Base-by-base conservation (phyloP, 129 eudicot genomes). In the Glebionis coronaria region DNA sequence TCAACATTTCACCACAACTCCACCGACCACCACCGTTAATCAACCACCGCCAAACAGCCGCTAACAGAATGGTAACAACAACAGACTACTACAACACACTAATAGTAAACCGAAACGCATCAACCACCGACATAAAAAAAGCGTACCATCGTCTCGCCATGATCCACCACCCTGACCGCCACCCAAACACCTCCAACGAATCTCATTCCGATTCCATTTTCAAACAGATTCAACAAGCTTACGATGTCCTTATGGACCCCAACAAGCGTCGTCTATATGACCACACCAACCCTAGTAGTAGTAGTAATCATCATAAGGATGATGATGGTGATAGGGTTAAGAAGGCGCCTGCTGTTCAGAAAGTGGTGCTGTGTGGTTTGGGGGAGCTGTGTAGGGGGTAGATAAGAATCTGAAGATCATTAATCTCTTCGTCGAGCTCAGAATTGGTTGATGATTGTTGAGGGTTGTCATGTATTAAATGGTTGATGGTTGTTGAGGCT, bases 11-110 rank as follows among this genome's bases (percentile, higher is more conserved):
- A n/a, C n/a, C n/a, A n/a, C n/a, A n/a, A n/a, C n/a, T n/a, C n/a
- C n/a, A n/a, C n/a, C n/a, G n/a, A n/a, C n/a, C n/a, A n/a, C n/a
- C n/a, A n/a, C n/a, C n/a, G n/a, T n/a, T n/a, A n/a, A n/a, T n/a
- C n/a, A n/a, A n/a, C n/a, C n/a, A n/a, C n/a, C n/a, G n/a, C n/a
- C n/a, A n/a, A n/a, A n/a, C n/a, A n/a, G n/a, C n/a, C n/a, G n/a
- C n/a, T n/a, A n/a, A n/a, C n/a, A n/a, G n/a, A n/a, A n/a, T n/a
- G n/a, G n/a, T n/a, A n/a, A n/a, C n/a, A n/a, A n/a, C n/a, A 16
- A 80, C 86, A 3, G 96, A 89, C 79, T 89, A 90, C 29, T 90
- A 90, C 85, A 90, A 90, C 70, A 84, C 82, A 7, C 85, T 90
- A 14, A 90, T 87, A 69, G 95, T 90, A 5, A 90, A 90, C 25